Base-by-base conservation (phyloP, 106 monocot genomes). In the Iris macrosiphon region DNA sequence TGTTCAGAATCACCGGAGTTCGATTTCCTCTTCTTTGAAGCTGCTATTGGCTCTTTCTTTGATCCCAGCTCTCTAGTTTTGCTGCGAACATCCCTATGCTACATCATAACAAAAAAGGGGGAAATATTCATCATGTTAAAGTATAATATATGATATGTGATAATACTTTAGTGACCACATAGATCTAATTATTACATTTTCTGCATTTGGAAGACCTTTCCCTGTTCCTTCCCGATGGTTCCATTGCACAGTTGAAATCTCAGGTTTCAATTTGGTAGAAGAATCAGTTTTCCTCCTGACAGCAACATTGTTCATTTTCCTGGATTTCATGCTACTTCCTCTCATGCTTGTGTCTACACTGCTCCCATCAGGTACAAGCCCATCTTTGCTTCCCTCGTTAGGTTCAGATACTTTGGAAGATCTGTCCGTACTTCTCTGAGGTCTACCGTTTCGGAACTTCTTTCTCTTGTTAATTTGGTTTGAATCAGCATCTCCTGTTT, bases 1-100 rank as follows among this genome's bases (percentile, higher is more conserved):
- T 60, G 53, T 2, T 69, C 68, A 27, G 39, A 54, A 16, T 34
- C 23, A 49, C 29, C 55, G 25, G 30, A 54, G 37, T 29, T 60
- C 0, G 20, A 7, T 53, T 78, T 89, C 69, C 89, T 83, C 45
- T 87, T 90, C 23, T 21, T 63, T 11, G 45, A 32, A 15, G 12
- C 57, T 21, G 41, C 29, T 40, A 5, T 38, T 16, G 59, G 19
- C 39, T 48, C 72, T 35, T 48, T 44, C 15, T 19, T 69, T 1
- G 68, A 15, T 11, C 13, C 32, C 18, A 50, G 6, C 30, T 76
- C 30, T 15, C n/a, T 27, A 15, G 29, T n/a, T n/a, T n/a, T n/a
- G n/a, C n/a, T 52, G 15, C n/a, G 3, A 5, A 0, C 13, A 25
- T 18, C 34, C 19, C 24, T 25, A 45, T 66, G 6, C 34, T 45